phyloP scores from a whole-genome alignment of 2,329 filamentous ascomycete genomes.

The Pseudogymnoascus sp. region DNA sequence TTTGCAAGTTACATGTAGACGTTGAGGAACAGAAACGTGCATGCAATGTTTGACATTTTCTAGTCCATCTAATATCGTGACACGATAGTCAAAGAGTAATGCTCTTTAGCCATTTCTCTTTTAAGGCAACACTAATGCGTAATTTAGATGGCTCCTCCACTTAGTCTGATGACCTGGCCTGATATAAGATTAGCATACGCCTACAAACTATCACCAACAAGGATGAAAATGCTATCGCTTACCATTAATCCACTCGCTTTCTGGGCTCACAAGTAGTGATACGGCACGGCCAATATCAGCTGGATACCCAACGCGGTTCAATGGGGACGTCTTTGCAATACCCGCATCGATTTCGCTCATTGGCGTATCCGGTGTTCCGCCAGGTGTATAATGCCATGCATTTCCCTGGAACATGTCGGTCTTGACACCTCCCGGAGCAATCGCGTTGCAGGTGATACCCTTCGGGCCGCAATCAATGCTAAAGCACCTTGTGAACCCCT shows the following conservation, averaged over 20 bases:
- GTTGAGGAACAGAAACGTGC: not conserved
- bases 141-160: slow-evolving; percentile 17
- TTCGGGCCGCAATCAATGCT: slow-evolving; percentile 59
- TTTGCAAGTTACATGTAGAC: not conserved
- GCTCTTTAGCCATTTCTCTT: not conserved
- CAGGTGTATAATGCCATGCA: slow-evolving; percentile 56
- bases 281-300: slow-evolving; percentile 51
- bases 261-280: slow-evolving; percentile 47
- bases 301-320: slow-evolving; percentile 51
- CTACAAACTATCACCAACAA: not conserved
- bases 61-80: not conserved
- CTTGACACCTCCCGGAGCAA: slow-evolving; percentile 60
- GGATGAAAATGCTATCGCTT: slow-evolving; percentile 21
- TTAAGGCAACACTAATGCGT: not conserved
- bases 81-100: not conserved
- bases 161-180: slow-evolving; percentile 24
- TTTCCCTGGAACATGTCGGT: slow-evolving; percentile 59
- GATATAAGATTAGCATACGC: not conserved
- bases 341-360: slow-evolving; percentile 48
- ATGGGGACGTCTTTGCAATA: slow-evolving; percentile 50
- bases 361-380: slow-evolving; percentile 44
- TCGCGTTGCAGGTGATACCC: slow-evolving; percentile 59
- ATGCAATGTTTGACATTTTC: not conserved
- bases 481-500: slow-evolving; percentile 55
- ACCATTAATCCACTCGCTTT: slow-evolving; percentile 61